Evolutionary conservation across 2,329 filamentous ascomycete species (phyloP).

Genomic region (Stachybotrys elegans): DNA sequence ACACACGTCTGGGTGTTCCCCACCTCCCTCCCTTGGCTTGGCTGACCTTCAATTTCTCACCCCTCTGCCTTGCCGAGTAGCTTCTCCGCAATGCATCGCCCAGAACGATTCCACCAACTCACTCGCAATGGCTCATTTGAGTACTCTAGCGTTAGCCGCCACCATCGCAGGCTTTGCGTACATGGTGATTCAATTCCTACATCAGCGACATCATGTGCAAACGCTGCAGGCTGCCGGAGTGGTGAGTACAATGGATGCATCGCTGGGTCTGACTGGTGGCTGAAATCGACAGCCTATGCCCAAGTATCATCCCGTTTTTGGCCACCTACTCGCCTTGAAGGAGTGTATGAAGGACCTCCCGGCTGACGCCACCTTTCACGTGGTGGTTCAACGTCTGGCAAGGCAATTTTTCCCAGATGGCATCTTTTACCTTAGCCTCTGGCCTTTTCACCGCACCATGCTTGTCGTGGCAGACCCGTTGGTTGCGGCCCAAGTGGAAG

Average conservation of each 20-base stretch:
- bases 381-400: background rate
- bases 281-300: background rate
- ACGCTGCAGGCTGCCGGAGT: background rate
- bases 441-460: background rate
- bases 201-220: background rate
- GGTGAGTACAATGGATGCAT: background rate
- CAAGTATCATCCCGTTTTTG: background rate
- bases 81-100: no score
- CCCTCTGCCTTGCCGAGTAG: no score
- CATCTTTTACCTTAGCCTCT: constrained; percentile 1
- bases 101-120: no score
- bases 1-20: no score
- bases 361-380: background rate
- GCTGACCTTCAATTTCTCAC: no score
- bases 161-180: background rate
- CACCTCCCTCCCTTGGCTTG: no score
- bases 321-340: background rate
- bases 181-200: background rate
- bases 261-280: background rate
- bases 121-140: background rate
- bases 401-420: background rate
- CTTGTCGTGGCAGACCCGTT: background rate
- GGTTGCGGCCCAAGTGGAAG: background rate
- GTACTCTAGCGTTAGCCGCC: background rate
- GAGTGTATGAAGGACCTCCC: background rate